Base-by-base conservation (phyloP, 805 yeast genomes). In the Candida jianshihensis region DNA sequence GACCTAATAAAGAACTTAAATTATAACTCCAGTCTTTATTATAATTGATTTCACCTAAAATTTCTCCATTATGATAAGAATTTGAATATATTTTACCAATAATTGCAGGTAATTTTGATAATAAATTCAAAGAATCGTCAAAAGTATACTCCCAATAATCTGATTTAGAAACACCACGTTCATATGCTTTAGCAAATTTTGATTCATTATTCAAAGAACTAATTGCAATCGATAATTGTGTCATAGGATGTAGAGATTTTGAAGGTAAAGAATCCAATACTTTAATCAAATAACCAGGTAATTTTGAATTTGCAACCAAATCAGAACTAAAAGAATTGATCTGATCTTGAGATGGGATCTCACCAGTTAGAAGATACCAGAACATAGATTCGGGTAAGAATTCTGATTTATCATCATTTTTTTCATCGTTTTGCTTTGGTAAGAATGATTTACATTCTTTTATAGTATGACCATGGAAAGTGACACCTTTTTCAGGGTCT, bases 211-310 rank as follows among this genome's bases (percentile, higher is more conserved):
- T 82, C 58, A 83, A 69, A 28, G 88, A 81, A 38, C 81, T 70
- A 33, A 83, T 75, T 22, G 85, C 89, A 54, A 83, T 80, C 33
- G 86, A 72, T 51, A 82, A 68, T 59, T 82, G 92, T 21, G 90
- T 81, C 92, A 82, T 82, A 55, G 92, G 92, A 60, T 82, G 92
- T 57, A 82, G 66, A 47, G 75, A 69, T 16, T n/a, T n/a, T n/a
- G 71, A 56, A 37, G 92, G 92, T 41, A 81, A 68, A 34, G 70
- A 60, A 63, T 77, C 81, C 44, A 82, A 63, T 36, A 79, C 61
- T 49, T 71, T 75, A 53, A 63, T 70, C 31, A 78, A 75, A 57
- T 78, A 75, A 46, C 66, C 71, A 41, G 92, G 92, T 46, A 82
- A 64, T 35, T 69, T 70, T 30, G 79, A 76, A 55, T 78, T 72